Evolutionary conservation across 495 filamentous ascomycete species (phyloP).

Genomic region (Podospora sp.): DNA sequence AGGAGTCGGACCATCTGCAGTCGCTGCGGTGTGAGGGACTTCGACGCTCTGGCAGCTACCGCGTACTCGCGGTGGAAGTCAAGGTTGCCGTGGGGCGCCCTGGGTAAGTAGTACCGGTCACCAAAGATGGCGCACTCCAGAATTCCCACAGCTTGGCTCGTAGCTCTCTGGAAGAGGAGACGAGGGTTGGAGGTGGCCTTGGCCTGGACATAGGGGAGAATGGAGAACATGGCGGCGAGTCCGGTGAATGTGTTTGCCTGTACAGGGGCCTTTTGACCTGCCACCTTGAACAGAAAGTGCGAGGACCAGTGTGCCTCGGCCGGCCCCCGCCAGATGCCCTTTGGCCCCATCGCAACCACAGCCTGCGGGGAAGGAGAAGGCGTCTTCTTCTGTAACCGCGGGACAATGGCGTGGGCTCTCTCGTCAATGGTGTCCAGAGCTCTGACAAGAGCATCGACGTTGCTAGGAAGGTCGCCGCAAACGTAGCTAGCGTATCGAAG

Average conservation of each 20-base stretch:
- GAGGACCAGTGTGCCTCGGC: not conserved
- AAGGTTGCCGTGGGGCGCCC: too few species aligned
- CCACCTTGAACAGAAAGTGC: not conserved
- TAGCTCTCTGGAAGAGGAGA: not conserved
- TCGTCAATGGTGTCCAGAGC: not conserved
- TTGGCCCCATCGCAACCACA: not conserved
- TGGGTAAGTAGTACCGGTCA: too few species aligned
- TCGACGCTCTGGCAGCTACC: too few species aligned
- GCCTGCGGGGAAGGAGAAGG: too few species aligned
- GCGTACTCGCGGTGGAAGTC: too few species aligned
- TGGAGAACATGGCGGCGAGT: not conserved
- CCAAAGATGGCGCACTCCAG: not conserved
- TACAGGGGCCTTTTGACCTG: too few species aligned
- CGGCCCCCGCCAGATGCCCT: not conserved
- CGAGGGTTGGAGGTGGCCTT: not conserved
- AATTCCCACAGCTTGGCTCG: not conserved
- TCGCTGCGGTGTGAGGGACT: not conserved
- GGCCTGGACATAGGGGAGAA: not conserved
- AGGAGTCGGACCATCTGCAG: not conserved
- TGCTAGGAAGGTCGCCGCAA: not conserved
- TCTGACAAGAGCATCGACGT: not conserved
- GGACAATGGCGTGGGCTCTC: too few species aligned
- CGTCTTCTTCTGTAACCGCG: too few species aligned
- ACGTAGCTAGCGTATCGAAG: not conserved
- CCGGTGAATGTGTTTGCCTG: not conserved